Evolutionary conservation across 768 basidiomycete genomes (phyloP).

Genomic region (Lactarius vividus): DNA sequence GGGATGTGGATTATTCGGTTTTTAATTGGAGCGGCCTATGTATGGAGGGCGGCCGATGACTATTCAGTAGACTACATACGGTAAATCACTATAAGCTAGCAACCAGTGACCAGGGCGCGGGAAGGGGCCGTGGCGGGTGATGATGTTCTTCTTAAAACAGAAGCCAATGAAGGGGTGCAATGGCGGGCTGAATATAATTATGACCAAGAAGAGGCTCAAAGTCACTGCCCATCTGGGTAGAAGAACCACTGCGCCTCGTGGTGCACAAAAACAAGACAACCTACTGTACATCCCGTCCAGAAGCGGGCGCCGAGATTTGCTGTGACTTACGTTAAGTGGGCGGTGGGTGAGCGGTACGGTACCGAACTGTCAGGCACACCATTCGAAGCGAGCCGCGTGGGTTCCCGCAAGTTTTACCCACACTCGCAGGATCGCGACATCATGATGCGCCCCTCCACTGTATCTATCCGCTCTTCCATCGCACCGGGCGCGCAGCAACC

Average conservation of each 20-base stretch:
- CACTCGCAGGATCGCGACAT: not conserved
- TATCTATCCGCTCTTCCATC: slow-evolving; percentile 41
- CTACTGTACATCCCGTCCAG: not conserved
- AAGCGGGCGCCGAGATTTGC: not conserved
- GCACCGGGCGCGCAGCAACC: slow-evolving; percentile 43
- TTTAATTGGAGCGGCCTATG: not conserved
- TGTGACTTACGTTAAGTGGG: not conserved
- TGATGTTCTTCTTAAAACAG: not conserved
- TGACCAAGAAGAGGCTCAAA: not conserved
- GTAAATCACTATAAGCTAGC: not conserved
- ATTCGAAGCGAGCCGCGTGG: too few relatives aligned
- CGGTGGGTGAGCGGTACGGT: not conserved
- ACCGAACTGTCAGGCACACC: not conserved
- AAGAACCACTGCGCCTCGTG: not conserved
- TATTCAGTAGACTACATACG: not conserved
- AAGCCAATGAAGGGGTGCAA: too few relatives aligned
- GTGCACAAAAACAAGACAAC: not conserved
- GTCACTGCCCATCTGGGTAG: not conserved
- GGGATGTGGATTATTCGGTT: not conserved
- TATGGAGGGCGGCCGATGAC: not conserved
- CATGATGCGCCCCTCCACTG: slow-evolving; percentile 10
- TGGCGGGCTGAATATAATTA: not conserved
- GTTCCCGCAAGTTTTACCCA: not conserved
- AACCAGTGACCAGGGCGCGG: slow-evolving; percentile 12
- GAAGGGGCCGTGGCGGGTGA: not conserved